Base-by-base conservation (phyloP, 2,329 filamentous ascomycete species). In the Cryphonectria carpinicola region DNA sequence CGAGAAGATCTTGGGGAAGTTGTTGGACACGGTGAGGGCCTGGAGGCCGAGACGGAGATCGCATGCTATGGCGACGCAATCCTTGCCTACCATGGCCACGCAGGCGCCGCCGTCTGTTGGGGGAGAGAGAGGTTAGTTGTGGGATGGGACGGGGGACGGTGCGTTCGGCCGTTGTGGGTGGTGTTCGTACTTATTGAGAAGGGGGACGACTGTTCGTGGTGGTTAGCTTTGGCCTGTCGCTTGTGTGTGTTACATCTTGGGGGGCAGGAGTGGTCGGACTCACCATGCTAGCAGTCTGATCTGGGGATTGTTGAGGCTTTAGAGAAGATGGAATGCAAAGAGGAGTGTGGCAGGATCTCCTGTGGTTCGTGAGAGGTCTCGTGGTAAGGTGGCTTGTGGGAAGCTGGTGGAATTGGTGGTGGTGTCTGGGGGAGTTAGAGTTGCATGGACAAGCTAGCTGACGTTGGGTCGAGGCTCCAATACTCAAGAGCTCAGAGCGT, bases 1-100 rank as follows among this genome's bases (percentile, higher is more conserved):
- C 83, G 92, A 90, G 90, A 98, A 98, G 87, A 99, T 93, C 88
- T 99, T 99, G 86, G 96, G 96, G 88, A 98, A 98, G 91, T 98
- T 96, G 91, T 99, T 99, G 82, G 94, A 98, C 72, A 99, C 93
- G 74, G 96, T 99, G 80, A 99, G 88, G 80, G 96, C 89, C 86
- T 99, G 96, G 80, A 98, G 91, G 78, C 96, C 96, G 76, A 99
- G 93, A 74, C 96, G 95, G 76, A 99, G 93, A 84, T 99, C 96
- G 87, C 96, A 99, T 82, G 96, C 96, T 81, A 99, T 98, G 84
- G 96, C 96, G 73, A 99, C 96, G 84, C 96, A 99, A 90, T 98
- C 95, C 85, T 99, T 98, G 87, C 96, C 96, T 75, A 97, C 95
- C 96, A 98, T 98, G 83, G 95, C 95, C 76, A 98, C 94, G 84